Percentiles rank a stretch among this genome's conserved stretches.
Evolutionary conservation across 208 protist genomes (phyloP).

Genomic region (Wallacemonas sp.): DNA sequence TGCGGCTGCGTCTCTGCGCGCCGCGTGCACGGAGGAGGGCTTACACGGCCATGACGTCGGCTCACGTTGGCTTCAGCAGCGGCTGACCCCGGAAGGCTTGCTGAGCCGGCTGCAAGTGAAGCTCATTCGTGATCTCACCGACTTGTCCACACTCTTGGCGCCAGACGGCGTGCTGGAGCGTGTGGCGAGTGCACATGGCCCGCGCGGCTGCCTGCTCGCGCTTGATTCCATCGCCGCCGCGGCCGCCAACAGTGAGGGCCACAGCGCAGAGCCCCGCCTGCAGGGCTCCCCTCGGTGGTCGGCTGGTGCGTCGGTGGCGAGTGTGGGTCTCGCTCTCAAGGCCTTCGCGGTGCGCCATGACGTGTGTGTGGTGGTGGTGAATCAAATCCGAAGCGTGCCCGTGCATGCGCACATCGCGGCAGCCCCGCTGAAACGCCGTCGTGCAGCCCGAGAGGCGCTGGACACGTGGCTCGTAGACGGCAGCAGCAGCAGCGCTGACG

Average conservation of each 20-base stretch:
- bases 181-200: slow-evolving; percentile 23
- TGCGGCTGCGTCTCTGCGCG: slow-evolving; percentile 9
- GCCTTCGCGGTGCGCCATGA: slow-evolving; percentile 32
- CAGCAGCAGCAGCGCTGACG: background rate
- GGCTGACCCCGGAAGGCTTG: slow-evolving; percentile 33
- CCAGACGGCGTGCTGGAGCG: slow-evolving; percentile 21
- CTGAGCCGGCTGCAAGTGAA: slow-evolving; percentile 52
- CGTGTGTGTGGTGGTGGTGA: slow-evolving; percentile 55
- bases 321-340: slow-evolving; percentile 34
- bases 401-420: background rate
- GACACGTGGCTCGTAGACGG: background rate
- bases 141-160: slow-evolving; percentile 37
- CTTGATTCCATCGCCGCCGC: slow-evolving; percentile 72
- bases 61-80: slow-evolving; percentile 13
- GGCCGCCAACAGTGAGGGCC: slow-evolving; percentile 8
- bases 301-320: background rate
- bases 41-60: background rate
- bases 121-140: slow-evolving; percentile 28
- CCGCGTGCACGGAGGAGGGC: background rate
- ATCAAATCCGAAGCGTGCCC: slow-evolving; percentile 44
- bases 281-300: slow-evolving; percentile 10
- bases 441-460: background rate
- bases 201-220: slow-evolving; percentile 45
- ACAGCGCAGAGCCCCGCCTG: background rate
- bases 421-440: slow-evolving; percentile 5